Evolutionary conservation across 352 stramenopile genomes (phyloP), one percentile per base, ranked within the genome.

Genomic region (Pythium plurisporium): DNA sequence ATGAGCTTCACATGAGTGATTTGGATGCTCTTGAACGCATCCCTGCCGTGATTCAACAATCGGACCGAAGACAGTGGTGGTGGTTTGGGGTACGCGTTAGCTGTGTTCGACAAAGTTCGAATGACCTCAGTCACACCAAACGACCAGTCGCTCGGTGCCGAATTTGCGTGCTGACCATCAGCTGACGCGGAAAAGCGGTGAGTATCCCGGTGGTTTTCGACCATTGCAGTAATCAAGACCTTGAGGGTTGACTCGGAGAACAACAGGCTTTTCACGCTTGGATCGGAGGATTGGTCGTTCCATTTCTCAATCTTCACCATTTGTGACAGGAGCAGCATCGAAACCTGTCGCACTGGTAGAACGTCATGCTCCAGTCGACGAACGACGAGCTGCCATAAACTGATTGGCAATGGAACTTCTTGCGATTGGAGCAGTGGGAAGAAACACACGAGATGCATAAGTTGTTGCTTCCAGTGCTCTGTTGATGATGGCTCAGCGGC

Each of bases 381-480:
- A 42, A 90, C 62, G 20, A 87, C 55, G 5, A 92, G 45, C 4
- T 68, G 61, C 78, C 76, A 89, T 9, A 89, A 36, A 20, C 62
- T 51, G 23, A 70, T 29, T 8, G 79, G 63, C 30, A 87, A 34
- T 8, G 74, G 69, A 41, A 72, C 62, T 23, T 72, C 67, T 3
- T 82, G 62, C 4, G 50, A 48, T 40, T 89, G 76, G 29, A 92
- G 61, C 33, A 84, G 69, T 17, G 80, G 82, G 55, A 82, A 87
- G 15, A 92, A 53, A 34, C 66, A 70, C 19, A 86, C 82, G 23
- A 92, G 59, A 41, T 89, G 75, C 74, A 92, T 79, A 22, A 92
- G 42, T 22, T 91, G 82, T 23, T 87, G 74, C 62, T 89, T 87
- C 82, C 82, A 92, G 53, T 92, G 82, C 26, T 80, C 76, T 5